phyloP scores from a whole-genome alignment of 192 early-diverging fungal species.

The Podila epicladia region DNA sequence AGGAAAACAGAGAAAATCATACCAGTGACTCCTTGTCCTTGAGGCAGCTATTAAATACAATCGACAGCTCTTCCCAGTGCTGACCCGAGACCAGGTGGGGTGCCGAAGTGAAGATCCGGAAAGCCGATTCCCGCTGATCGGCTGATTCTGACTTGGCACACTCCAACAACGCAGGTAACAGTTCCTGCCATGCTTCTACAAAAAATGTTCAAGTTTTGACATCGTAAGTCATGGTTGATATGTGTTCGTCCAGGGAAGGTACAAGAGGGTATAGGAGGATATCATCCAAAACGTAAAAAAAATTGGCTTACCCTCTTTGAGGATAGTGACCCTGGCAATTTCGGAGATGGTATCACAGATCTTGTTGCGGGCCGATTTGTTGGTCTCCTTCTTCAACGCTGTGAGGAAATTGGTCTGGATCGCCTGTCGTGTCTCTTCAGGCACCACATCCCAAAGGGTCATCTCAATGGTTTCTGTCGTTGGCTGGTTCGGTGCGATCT shows the following conservation, averaged over 20 bases:
- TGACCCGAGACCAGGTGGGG: conserved; percentile 77
- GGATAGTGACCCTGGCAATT: conserved; percentile 65
- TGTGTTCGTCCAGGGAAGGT: not conserved
- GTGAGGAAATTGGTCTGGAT: conserved; percentile 79
- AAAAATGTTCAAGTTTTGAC: not conserved
- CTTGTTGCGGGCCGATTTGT: conserved; percentile 81
- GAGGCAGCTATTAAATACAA: conserved; percentile 75
- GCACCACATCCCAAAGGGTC: conserved; percentile 75
- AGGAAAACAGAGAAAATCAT: not conserved
- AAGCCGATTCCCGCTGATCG: conserved; percentile 85
- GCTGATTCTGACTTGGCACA: conserved; percentile 76
- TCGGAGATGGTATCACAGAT: conserved; percentile 94
- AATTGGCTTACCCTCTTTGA: conserved; percentile 30
- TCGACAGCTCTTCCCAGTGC: conserved; percentile 67
- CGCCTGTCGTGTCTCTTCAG: conserved; percentile 64
- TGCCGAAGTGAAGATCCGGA: conserved; percentile 85
- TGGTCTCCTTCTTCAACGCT: conserved; percentile 76
- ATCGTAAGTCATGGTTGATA: not conserved
- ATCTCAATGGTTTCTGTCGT: not conserved
- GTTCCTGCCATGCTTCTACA: conserved; percentile 81
- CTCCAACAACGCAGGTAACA: conserved; percentile 79
- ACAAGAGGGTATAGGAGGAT: not conserved
- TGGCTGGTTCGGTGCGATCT: conserved; percentile 33
- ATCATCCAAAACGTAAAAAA: not conserved
- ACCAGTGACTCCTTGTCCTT: conserved; percentile 54